Conservation (phyloP, 306 rosid species). For the Amphicarpaea edgeworthii region DNA sequence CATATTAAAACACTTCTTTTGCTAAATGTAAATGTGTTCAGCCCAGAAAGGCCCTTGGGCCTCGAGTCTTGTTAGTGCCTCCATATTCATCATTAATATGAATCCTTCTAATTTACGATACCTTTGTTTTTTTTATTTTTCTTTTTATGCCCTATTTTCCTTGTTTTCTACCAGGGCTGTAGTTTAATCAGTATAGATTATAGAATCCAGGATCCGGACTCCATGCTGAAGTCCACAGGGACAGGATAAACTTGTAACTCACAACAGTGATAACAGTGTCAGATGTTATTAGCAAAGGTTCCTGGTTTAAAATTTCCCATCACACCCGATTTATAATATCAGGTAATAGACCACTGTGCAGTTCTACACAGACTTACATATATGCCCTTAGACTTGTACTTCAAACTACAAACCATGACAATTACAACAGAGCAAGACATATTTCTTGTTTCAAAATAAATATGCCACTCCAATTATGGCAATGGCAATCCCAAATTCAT, state of each 20-base stretch:
- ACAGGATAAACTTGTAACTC: conserved; percentile 15
- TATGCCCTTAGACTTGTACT: conserved; percentile 3
- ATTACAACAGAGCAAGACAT: neutral
- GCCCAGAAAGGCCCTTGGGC: neutral
- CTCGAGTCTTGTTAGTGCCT: neutral
- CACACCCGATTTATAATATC: neutral
- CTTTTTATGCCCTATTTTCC: neutral
- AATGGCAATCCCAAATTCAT: neutral
- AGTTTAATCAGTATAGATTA: neutral
- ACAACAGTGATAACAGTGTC: neutral
- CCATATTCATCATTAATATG: neutral
- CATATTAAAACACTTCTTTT: neutral
- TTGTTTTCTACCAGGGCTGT: neutral
- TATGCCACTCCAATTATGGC: neutral
- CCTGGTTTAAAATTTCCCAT: neutral
- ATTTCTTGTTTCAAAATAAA: neutral
- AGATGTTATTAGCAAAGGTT: neutral
- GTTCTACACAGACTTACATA: neutral
- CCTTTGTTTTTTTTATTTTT: neutral
- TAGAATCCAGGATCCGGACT: neutral
- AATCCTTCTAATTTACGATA: neutral
- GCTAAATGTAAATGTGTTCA: conserved; percentile 15
- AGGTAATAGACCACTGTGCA: neutral
- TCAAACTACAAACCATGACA: neutral
- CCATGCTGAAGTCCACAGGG: neutral